Evolutionary conservation across 768 basidiomycete species (phyloP), one percentile per base, ranked within the genome.

Genomic region (Trametes cubensis): DNA sequence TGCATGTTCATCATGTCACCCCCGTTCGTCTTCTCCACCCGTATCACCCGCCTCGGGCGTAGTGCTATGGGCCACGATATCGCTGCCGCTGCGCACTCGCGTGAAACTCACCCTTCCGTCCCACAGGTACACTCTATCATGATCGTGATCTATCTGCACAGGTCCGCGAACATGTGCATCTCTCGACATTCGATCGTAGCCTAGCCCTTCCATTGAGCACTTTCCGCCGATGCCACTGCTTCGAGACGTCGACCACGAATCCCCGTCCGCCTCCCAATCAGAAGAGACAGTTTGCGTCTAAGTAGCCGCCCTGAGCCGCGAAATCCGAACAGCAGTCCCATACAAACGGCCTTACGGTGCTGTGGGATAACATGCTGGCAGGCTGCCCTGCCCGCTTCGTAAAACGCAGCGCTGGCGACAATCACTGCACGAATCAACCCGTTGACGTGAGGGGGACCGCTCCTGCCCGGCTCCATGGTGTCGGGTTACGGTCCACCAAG

Each of bases 401-500:
- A 45, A 5, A 13, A 46, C 61, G 50, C 61, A 57, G 61, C 55
- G 40, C 55, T 57, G 50, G 44, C 61, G 61, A 62, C 61, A 62
- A 62, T 62, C 61, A 62, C 55, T 39, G 42, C 26, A 20, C 61
- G 42, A 57, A 62, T 57, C 61, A 62, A 34, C 13, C 21, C 48
- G 50, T 62, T 62, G 61, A 62, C 61, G 61, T 62, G 61, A 4
- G n/a, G 20, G 42, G 14, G 40, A 34, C 49, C 21, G 55, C 40
- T 40, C 34, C 42, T 44, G 30, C 30, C 55, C 55, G 42, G 48
- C 38, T 61, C 60, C 60, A 55, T 5, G 17, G 28, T 26, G 1
- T 42, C 47, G 60, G 60, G 46, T 41, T 20, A 18, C 34, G 34
- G 34, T 38, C 49, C 14, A 15, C 47, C 54, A 50, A 18, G 54